These are phyloP conservation scores for Quambalaria eucalypti DNA, from an alignment of 1,284 basidiomycete genomes.

Conservation along the genomic window DNA sequence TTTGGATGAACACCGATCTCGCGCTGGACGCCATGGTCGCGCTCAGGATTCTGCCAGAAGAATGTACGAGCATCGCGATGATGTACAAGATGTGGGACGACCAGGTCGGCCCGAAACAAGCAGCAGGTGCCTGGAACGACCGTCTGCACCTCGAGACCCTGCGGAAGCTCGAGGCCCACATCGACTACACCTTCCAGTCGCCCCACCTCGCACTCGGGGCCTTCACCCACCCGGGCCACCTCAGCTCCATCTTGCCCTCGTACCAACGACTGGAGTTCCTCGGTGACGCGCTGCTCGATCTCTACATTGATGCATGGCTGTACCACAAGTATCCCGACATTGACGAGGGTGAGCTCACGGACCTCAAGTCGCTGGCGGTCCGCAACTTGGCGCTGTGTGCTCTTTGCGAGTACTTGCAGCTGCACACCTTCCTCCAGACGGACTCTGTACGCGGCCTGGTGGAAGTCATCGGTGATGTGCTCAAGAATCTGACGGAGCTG, in stretches of 20 bases:
- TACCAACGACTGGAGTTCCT: slow-evolving; percentile 37
- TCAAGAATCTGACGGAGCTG: not conserved
- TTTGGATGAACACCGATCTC: not conserved
- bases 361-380: slow-evolving; percentile 13
- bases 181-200: slow-evolving; percentile 16
- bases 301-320: slow-evolving; percentile 12
- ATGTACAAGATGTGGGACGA: not conserved
- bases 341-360: slow-evolving; percentile 18
- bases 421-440: slow-evolving; percentile 14
- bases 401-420: slow-evolving; percentile 8
- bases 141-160: slow-evolving; percentile 8
- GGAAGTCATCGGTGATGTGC: not conserved
- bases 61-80: not conserved
- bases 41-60: not conserved
- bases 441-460: slow-evolving; percentile 3
- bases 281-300: slow-evolving; percentile 31
- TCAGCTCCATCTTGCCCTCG: slow-evolving; percentile 14
- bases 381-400: slow-evolving; percentile 15
- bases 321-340: slow-evolving; percentile 3
- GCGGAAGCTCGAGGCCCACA: slow-evolving; percentile 11
- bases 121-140: slow-evolving; percentile 8
- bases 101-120: not conserved
- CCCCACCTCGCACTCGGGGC: slow-evolving; percentile 32
- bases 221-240: slow-evolving; percentile 22
- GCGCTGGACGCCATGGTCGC: not conserved